Base-by-base conservation (phyloP, 495 filamentous ascomycete genomes). In the Annulohypoxylon nitens region DNA sequence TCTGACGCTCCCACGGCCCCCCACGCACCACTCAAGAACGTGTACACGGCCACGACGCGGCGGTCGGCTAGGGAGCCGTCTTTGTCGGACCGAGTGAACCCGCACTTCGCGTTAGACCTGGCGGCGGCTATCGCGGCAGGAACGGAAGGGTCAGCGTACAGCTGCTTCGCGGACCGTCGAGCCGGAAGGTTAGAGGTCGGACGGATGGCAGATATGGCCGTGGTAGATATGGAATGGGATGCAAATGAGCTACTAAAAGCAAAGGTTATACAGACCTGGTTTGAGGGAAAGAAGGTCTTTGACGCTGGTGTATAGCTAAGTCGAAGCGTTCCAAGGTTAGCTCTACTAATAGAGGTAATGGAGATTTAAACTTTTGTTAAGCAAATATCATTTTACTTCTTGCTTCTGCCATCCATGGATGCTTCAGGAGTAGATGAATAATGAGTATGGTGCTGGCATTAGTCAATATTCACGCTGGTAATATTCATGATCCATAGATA, bases 1-100 rank as follows among this genome's bases (percentile, higher is more conserved):
- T 87, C 87, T 7, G 89, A 91, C 71, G 82, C 88, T 6, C 89
- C 89, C 0, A 91, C 88, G 0, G 88, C 89, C 2, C 86, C 86
- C n/a, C 84, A 89, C 73, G 64, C 81, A 16, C 85, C 88, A 7
- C 68, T 90, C 7, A 80, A 78, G 23, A 90, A 90, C 72, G 67
- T 87, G n/a, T 90, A 91, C 68, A 86, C 87, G 34, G 89, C 86
- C 0, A 87, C 87, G 14, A 90, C 89, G 51, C 80, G 89, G 37
- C 79, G 82, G 43, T 88, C 86, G 0, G 86, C 85, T 23, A 79
- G 87, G 26, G 82, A 88, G 69, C 87, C 85, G 0, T 78, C 79
- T n/a, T 74, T 79, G n/a, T 60, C 74, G 39, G 82, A 84, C 34
- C 81, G 81, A 0, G 81, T 88, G 0, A 91, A 90, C 69, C 79